These are phyloP conservation scores for Triticum monococcum DNA, from an alignment of 176 grass and related monocot genomes.

Conservation along the genomic window DNA sequence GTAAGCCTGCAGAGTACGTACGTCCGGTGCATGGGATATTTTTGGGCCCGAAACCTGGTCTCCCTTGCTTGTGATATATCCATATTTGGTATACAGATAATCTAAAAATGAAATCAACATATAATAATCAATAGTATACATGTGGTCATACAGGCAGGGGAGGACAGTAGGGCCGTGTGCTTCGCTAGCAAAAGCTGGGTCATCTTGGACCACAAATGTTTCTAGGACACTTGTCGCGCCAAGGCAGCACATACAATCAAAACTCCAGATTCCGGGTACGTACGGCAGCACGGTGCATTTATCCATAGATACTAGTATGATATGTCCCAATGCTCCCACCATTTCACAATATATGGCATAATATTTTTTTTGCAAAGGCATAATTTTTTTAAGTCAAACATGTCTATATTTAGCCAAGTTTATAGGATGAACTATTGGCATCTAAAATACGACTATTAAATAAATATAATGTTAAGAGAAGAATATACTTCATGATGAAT, in stretches of 20 bases:
- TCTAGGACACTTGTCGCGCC: neutral
- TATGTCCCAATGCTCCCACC: no score
- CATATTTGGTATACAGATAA: neutral
- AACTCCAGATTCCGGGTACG: neutral
- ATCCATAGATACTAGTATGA: neutral
- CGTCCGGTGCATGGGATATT: neutral
- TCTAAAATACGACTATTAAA: no score
- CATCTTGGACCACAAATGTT: slow-evolving; percentile 28
- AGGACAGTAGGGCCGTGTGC: slow-evolving; percentile 4
- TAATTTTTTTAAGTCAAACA: no score
- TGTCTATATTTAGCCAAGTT: no score
- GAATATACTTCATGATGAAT: neutral
- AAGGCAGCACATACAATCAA: neutral
- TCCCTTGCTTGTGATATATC: neutral
- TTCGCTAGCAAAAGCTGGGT: slow-evolving; percentile 30
- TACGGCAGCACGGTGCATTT: neutral
- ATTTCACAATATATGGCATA: no score
- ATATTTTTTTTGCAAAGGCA: no score
- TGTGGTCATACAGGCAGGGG: neutral
- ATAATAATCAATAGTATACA: neutral
- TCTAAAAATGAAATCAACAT: neutral
- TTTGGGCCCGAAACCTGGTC: neutral
- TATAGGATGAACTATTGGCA: no score
- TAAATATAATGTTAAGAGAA: no score
- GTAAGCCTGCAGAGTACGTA: no score